Conservation (phyloP, 106 monocot genomes). For the Phalaenopsis equestris region DNA sequence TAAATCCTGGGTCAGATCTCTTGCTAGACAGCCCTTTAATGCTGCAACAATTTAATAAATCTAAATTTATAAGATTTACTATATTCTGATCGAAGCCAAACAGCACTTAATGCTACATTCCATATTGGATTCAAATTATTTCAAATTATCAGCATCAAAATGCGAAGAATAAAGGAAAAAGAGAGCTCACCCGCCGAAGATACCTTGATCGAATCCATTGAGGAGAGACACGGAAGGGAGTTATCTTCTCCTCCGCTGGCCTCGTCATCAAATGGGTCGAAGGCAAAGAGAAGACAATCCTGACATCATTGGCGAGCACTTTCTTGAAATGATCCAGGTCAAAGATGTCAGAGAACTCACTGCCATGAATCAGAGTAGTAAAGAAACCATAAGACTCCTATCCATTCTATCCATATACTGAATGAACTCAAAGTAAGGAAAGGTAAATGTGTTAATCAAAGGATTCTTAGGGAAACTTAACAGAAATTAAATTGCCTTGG, state of each 20-base stretch:
- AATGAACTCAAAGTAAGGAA: background rate
- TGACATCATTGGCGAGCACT: conserved; percentile 59
- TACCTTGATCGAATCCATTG: conserved; percentile 69
- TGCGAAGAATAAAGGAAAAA: background rate
- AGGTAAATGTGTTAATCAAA: background rate
- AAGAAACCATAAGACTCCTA: background rate
- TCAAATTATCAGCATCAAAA: background rate
- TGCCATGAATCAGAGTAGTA: conserved; percentile 10
- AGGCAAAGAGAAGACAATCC: conserved; percentile 71
- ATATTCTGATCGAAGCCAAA: too few relatives aligned
- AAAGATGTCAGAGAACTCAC: conserved; percentile 89
- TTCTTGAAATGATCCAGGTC: conserved; percentile 82
- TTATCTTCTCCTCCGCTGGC: conserved; percentile 59
- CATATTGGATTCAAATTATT: background rate
- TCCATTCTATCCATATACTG: too few relatives aligned
- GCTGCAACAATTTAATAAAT: too few relatives aligned
- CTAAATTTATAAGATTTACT: too few relatives aligned
- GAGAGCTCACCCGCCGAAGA: conserved; percentile 36
- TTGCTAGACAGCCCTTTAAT: too few relatives aligned
- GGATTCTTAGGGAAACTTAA: background rate
- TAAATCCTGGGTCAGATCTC: too few relatives aligned
- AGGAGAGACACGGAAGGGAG: conserved; percentile 61
- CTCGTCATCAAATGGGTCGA: conserved; percentile 66
- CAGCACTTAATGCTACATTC: background rate
- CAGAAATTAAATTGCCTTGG: background rate